Base-by-base conservation (phyloP, 768 basidiomycete species). In the Thelephora ganbajun region DNA sequence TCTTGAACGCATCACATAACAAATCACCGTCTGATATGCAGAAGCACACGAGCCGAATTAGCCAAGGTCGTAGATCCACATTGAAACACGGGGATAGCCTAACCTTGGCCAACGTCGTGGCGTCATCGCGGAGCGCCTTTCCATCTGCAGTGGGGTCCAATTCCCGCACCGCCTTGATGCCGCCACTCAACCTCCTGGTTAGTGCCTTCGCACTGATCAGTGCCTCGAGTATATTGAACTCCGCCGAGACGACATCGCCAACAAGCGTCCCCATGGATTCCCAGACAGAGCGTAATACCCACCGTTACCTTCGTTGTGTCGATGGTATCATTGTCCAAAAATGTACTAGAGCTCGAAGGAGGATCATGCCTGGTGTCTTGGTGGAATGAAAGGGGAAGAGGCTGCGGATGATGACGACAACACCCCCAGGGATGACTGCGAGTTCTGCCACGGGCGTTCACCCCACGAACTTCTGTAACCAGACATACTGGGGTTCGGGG, bases 41-140 rank as follows among this genome's bases (percentile, higher is more conserved):
- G 43, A 57, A 39, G 35, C 16, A 39, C 33, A 45, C 41, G 42
- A 35, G 37, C 45, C 50, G 36, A 13, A 33, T 20, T 5, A 6
- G 33, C 18, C 7, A 13, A 46, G 7, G 19, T n/a, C 26, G 44
- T 26, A 39, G 35, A n/a, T 18, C 18, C 14, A 20, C 13, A 26
- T 3, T 23, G 46, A 26, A 45, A 52, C 30, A 3, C 34, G 51
- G 22, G n/a, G n/a, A 20, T 47, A n/a, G 42, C 54, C 61, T 56
- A 57, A 87, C 89, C 74, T 87, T 91, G 50, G 88, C 74, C 57
- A 96, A 93, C 44, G 72, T 50, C 59, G n/a, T n/a, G n/a, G n/a
- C n/a, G n/a, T n/a, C n/a, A n/a, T n/a, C n/a, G n/a, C n/a, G n/a
- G n/a, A n/a, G 63, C 13, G 74, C 63, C 56, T 70, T 82, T 53